A percentile compares a stretch with the other conserved stretches of the same genome.
Evolutionary conservation across 2,329 filamentous ascomycete genomes (phyloP).

Genomic region (Ascochyta fabae): DNA sequence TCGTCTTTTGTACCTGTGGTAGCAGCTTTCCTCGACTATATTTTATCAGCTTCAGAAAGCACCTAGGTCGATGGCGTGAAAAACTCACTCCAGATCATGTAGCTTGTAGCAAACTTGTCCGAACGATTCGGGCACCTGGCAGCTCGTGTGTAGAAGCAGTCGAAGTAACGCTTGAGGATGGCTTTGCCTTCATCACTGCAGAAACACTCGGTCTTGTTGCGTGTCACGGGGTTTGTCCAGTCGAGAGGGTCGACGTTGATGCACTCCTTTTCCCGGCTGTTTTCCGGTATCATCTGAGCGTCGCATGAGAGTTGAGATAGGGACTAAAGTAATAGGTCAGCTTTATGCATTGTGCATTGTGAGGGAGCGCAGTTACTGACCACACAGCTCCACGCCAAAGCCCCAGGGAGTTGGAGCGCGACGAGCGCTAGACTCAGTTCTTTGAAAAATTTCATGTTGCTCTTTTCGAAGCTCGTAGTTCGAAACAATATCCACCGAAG

Average conservation of each 20-base stretch:
- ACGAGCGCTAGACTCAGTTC: neutral
- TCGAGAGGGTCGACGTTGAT: neutral
- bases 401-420: neutral
- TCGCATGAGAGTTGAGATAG: neutral
- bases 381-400: neutral
- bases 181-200: neutral
- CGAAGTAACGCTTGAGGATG: neutral
- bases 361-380: neutral
- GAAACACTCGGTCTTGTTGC: neutral
- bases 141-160: neutral
- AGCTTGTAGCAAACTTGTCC: neutral
- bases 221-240: neutral
- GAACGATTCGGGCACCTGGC: neutral
- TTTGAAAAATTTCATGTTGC: neutral
- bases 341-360: neutral
- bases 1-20: neutral
- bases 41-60: neutral
- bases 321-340: neutral
- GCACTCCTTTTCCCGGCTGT: neutral
- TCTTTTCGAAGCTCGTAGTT: neutral
- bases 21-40: neutral
- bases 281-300: too few species aligned
- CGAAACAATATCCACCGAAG: too few species aligned
- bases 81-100: neutral
- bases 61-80: neutral